Percentiles rank a stretch among this genome's conserved stretches.
Evolutionary conservation across 1,139 yeast species (phyloP).

Genomic region (Geotrichum bryndzae): DNA sequence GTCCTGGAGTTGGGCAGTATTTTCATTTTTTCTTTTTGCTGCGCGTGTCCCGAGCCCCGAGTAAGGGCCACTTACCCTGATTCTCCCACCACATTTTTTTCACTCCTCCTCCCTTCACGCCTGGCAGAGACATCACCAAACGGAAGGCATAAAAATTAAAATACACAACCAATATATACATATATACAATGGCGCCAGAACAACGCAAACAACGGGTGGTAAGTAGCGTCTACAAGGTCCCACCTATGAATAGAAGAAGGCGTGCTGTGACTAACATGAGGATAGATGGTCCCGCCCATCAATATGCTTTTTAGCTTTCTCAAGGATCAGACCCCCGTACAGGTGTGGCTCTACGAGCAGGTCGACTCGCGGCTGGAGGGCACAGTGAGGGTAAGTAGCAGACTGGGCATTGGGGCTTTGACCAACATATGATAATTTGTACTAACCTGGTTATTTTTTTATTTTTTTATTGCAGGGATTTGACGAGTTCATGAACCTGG

Average conservation of each 20-base stretch:
- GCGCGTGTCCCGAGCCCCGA: neutral
- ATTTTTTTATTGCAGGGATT: constrained; percentile 51
- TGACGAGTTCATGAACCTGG: constrained; percentile 96
- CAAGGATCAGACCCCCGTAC: constrained; percentile 76
- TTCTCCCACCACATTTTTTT: constrained; percentile 13
- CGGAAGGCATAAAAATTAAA: no score
- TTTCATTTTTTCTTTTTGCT: neutral
- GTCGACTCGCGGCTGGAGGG: constrained; percentile 75
- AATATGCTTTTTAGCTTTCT: constrained; percentile 81
- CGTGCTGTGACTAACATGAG: constrained; percentile 2
- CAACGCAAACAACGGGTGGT: constrained; percentile 38
- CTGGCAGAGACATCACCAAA: constrained; percentile 5
- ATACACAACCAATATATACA: no score
- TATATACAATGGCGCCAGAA: constrained; percentile 24
- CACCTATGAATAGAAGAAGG: no score
- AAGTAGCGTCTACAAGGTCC: constrained; percentile 19
- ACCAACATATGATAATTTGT: neutral
- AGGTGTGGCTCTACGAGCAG: constrained; percentile 72
- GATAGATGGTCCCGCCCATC: constrained; percentile 75
- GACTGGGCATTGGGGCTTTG: no score
- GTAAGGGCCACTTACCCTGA: neutral
- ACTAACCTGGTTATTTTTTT: no score
- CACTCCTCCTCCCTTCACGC: constrained; percentile 4
- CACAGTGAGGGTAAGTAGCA: constrained; percentile 43
- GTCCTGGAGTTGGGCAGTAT: neutral